Percentiles rank a stretch among this genome's conserved stretches.
phyloP scores from a whole-genome alignment of 176 grass and related monocot species.

The Avena eriantha region DNA sequence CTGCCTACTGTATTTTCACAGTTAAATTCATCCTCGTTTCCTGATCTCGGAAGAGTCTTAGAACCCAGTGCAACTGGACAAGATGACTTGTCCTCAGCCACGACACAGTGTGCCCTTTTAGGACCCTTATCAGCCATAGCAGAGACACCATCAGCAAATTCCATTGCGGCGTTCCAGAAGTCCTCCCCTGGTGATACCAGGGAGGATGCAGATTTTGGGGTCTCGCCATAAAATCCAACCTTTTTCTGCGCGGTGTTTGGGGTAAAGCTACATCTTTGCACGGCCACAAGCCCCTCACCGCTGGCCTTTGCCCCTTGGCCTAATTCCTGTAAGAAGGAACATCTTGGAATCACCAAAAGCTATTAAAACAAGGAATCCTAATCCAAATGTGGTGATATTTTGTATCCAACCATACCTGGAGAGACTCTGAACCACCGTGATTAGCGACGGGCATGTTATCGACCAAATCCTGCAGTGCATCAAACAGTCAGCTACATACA shows the following conservation, averaged over 20 bases:
- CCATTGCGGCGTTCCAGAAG: conserved; percentile 91
- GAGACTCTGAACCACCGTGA: conserved; percentile 18
- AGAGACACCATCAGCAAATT: conserved; percentile 71
- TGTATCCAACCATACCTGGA: conserved; percentile 40
- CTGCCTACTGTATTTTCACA: conserved; percentile 51
- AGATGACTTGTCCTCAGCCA: conserved; percentile 67
- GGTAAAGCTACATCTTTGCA: conserved; percentile 81
- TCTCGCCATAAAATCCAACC: conserved; percentile 55
- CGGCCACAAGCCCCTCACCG: conserved; percentile 30
- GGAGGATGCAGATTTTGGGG: conserved; percentile 66
- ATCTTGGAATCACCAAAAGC: conserved; percentile 23
- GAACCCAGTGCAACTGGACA: conserved; percentile 58
- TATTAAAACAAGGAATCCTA: conserved; percentile 19
- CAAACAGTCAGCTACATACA: conserved; percentile 8
- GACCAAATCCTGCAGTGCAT: conserved; percentile 38
- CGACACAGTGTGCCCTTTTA: conserved; percentile 42
- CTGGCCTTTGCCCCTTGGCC: conserved; percentile 28
- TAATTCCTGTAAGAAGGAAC: conserved; percentile 47
- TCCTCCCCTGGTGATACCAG: conserved; percentile 90
- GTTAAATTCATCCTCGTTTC: conserved; percentile 35
- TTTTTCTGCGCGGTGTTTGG: conserved; percentile 58
- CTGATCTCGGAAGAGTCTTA: conserved; percentile 61
- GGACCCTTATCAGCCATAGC: conserved; percentile 48
- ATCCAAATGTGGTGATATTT: neutral
- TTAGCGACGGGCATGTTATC: conserved; percentile 24